These are phyloP conservation scores for Cyclaneusma minus DNA, from an alignment of 2,329 filamentous ascomycete species.

Conservation along the genomic window DNA sequence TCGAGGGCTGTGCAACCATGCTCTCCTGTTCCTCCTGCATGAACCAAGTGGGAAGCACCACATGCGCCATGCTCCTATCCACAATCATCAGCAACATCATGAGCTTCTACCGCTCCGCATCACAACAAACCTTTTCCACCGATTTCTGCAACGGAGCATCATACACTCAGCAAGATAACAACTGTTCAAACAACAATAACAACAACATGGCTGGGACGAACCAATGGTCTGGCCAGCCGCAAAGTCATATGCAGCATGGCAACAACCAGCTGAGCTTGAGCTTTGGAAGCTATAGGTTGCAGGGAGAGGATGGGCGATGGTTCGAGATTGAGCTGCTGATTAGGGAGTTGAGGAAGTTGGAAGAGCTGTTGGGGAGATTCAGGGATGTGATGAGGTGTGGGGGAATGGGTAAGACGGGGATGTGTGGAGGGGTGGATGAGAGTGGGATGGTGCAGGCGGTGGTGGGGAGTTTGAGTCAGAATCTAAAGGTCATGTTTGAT, in stretches of 20 bases:
- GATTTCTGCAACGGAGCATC: not conserved
- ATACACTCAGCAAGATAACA: constrained; percentile 4
- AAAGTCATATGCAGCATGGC: constrained; percentile 9
- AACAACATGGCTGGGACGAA: constrained; percentile 5
- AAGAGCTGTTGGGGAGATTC: constrained; percentile 29
- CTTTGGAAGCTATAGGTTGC: constrained; percentile 28
- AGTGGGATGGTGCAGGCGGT: constrained; percentile 28
- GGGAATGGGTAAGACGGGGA: constrained; percentile 14
- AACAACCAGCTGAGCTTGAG: constrained; percentile 25
- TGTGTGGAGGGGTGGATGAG: constrained; percentile 7
- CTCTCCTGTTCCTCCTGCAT: constrained; percentile 29
- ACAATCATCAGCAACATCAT: constrained; percentile 32
- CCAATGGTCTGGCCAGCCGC: constrained; percentile 5
- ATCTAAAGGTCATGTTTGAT: constrained; percentile 26
- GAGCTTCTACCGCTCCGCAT: constrained; percentile 28
- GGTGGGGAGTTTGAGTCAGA: constrained; percentile 28
- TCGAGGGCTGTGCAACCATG: constrained; percentile 31
- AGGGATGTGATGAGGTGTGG: constrained; percentile 21
- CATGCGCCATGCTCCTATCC: constrained; percentile 31
- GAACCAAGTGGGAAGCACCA: constrained; percentile 25
- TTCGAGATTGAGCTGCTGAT: constrained; percentile 30
- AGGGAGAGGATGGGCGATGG: constrained; percentile 29
- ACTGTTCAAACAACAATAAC: not conserved
- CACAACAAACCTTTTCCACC: constrained; percentile 24
- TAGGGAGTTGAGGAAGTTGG: constrained; percentile 31